A percentile compares a stretch with the other conserved stretches of the same genome.
Conservation (phyloP, 352 stramenopile species). For the Globisporangium viniferum region DNA sequence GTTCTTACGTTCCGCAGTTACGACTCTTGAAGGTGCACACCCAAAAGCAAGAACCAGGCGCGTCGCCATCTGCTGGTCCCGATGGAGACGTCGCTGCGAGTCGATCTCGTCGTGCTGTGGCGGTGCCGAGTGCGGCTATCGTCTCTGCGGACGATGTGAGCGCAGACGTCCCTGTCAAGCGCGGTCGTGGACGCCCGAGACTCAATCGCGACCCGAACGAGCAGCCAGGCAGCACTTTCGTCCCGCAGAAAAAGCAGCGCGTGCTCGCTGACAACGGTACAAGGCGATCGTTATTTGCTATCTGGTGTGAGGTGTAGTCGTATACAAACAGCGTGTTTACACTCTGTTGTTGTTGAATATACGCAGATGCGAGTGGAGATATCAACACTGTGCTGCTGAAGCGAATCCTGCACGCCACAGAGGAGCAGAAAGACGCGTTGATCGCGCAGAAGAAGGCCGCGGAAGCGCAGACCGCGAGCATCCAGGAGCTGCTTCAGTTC, state of each 20-base stretch:
- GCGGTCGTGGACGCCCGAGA: not conserved
- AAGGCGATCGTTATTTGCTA: not conserved
- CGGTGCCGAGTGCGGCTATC: not conserved
- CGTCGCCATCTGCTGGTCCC: too few species aligned
- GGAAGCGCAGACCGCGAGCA: conserved; percentile 1
- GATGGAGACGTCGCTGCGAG: not conserved
- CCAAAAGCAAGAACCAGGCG: not conserved
- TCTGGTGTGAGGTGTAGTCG: not conserved
- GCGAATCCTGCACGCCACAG: not conserved
- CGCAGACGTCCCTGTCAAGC: not conserved
- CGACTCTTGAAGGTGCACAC: not conserved
- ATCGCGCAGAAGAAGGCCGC: not conserved
- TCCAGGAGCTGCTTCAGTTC: not conserved
- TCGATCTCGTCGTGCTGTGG: not conserved
- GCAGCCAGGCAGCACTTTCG: not conserved
- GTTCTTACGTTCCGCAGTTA: not conserved
- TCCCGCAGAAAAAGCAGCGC: not conserved
- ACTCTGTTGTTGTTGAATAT: not conserved
- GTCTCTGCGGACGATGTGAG: not conserved
- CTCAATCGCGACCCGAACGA: not conserved
- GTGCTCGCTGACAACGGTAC: not conserved
- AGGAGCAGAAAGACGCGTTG: not conserved
- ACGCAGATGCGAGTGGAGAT: not conserved
- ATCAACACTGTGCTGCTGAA: not conserved
- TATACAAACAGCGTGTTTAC: not conserved